phyloP scores from a whole-genome alignment of 169 alveolate genomes.

The Eimeria zaria region DNA sequence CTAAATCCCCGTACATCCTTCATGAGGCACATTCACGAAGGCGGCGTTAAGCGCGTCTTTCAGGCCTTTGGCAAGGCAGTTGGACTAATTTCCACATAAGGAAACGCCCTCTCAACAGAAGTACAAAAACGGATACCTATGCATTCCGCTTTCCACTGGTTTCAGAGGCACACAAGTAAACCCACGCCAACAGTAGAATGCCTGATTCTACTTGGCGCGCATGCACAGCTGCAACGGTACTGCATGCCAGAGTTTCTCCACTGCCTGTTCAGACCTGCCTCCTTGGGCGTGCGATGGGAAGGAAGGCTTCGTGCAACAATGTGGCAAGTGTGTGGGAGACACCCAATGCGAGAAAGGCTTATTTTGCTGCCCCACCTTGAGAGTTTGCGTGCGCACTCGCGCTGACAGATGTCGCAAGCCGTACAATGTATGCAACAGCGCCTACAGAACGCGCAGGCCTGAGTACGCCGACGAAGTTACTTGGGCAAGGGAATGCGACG shows the following conservation, averaged over 20 bases:
- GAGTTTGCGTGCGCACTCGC: conserved; percentile 72
- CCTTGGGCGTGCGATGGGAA: conserved; percentile 74
- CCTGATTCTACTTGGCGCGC: not conserved
- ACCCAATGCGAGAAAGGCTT: conserved; percentile 41
- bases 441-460: conserved; percentile 76
- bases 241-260: not conserved
- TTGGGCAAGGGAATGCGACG: conserved; percentile 78
- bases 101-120: not conserved
- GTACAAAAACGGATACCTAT: not conserved
- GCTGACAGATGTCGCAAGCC: conserved; percentile 70
- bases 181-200: not conserved
- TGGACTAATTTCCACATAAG: not conserved
- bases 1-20: not conserved
- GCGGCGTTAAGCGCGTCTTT: not conserved
- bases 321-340: conserved; percentile 67
- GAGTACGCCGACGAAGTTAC: conserved; percentile 70
- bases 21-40: not conserved
- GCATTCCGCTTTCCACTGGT: not conserved
- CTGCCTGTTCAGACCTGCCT: conserved; percentile 60
- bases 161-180: not conserved
- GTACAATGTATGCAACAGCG: conserved; percentile 65
- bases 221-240: not conserved
- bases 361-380: conserved; percentile 71
- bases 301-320: conserved; percentile 58
- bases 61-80: not conserved